These are phyloP conservation scores for Lolium perenne DNA, from an alignment of 176 grass and related monocot genomes.

Conservation along the genomic window DNA sequence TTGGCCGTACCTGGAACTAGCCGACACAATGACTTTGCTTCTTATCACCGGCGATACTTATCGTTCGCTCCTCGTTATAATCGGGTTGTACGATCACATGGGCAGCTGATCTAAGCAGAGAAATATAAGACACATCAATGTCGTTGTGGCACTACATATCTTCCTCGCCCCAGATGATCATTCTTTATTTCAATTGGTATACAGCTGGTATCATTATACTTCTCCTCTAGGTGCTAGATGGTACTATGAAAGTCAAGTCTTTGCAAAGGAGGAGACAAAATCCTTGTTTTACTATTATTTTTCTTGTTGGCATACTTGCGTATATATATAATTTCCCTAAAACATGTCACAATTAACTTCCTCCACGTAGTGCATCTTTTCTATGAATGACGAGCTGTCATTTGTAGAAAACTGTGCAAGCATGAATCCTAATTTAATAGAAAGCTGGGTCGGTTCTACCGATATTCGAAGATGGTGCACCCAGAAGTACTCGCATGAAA, in stretches of 20 bases:
- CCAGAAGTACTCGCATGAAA: too few relatives aligned
- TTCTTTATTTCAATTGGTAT: constrained; percentile 17
- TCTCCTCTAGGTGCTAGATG: not conserved
- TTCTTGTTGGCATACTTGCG: not conserved
- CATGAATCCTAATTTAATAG: too few relatives aligned
- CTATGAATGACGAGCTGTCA: too few relatives aligned
- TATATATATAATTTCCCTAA: not conserved
- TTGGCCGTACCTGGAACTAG: constrained; percentile 2
- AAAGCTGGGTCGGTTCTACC: too few relatives aligned
- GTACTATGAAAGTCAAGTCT: not conserved
- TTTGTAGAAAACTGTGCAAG: too few relatives aligned
- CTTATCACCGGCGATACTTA: constrained; percentile 32
- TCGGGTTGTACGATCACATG: constrained; percentile 35
- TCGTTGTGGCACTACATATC: not conserved
- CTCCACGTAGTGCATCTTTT: not conserved
- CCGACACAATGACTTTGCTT: constrained; percentile 24
- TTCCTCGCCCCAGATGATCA: not conserved
- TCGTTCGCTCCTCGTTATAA: constrained; percentile 21
- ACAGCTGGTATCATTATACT: not conserved
- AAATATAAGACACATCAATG: constrained; percentile 18
- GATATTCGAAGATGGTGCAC: too few relatives aligned
- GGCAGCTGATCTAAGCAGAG: constrained; percentile 38
- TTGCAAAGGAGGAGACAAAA: not conserved
- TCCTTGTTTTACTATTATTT: not conserved
- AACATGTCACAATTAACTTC: not conserved